Evolutionary conservation across 371 early-diverging fungal species (phyloP).

Genomic region (Mucor saturninus): DNA sequence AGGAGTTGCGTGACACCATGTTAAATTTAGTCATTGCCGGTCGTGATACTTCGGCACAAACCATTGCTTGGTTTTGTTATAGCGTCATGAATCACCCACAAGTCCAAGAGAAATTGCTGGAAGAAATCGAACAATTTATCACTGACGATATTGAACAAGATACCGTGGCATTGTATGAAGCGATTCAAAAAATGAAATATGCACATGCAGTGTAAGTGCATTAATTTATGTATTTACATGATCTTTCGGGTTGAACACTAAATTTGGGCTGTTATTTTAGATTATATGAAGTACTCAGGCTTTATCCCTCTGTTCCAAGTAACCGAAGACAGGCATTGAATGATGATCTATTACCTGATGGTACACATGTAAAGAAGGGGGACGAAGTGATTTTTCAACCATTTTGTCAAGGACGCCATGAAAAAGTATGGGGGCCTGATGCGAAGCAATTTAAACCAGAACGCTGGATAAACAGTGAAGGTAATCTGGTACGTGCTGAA

Average conservation of each 20-base stretch:
- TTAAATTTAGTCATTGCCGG: constrained; percentile 74
- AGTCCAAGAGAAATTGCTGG: constrained; percentile 56
- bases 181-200: constrained; percentile 56
- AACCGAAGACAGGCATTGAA: constrained; percentile 67
- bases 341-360: constrained; percentile 75
- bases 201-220: constrained; percentile 58
- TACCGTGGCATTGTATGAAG: constrained; percentile 44
- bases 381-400: constrained; percentile 55
- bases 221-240: background rate
- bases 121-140: constrained; percentile 56
- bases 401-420: constrained; percentile 61
- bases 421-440: constrained; percentile 64
- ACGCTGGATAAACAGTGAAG: constrained; percentile 48
- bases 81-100: constrained; percentile 51
- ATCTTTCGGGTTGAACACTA: background rate
- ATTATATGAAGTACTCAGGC: constrained; percentile 68
- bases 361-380: constrained; percentile 62
- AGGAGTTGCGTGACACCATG: constrained; percentile 65
- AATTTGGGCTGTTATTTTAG: constrained; percentile 10
- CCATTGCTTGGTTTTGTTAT: constrained; percentile 72
- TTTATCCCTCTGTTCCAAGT: constrained; percentile 74
- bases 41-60: constrained; percentile 77
- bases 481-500: constrained; percentile 25
- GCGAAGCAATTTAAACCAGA: constrained; percentile 62
- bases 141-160: constrained; percentile 40